Base-by-base conservation (phyloP, 2,329 filamentous ascomycete species). In the Penicillium janthinellum region DNA sequence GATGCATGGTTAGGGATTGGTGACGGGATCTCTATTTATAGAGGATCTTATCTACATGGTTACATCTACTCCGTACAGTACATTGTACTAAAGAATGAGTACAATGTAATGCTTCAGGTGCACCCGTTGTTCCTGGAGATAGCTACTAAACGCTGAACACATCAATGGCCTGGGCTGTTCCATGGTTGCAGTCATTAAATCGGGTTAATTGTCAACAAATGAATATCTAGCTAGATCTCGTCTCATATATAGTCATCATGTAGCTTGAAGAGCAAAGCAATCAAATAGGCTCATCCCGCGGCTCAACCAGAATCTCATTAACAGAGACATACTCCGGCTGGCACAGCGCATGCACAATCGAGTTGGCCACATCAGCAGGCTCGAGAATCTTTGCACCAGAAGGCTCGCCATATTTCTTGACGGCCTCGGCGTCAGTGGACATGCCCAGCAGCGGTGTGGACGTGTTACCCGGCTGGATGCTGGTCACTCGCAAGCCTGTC, bases 281-380 rank as follows among this genome's bases (percentile, higher is more conserved):
- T 56, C 31, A 56, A 50, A 52, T 50, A 44, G 38, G 89, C 78
- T 91, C 89, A 66, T 91, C 89, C 48, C 89, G 79, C 14, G 89
- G 89, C 79, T 92, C 89, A 71, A 94, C 90, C 73, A 94, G 73
- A 4, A 94, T 83, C 79, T 94, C 90, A 65, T 94, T 94, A 1
- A 94, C 88, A 42, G 89, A 85, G 45, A 93, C 90, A 76, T 93
- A 88, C 56, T 84, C 81, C 0, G 90, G 90, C 79, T 92, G 89
- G 61, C 84, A 84, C 17, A 94, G 78, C 1, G 90, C 90, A 74
- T 88, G 92, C 4, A 92, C 81, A 69, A 94, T 91, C 11, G 88
- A 84, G 11, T 80, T 82, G 0, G 90, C 90, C 14, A 93, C 87
- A 73, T 94, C 90, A 51, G 87, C 84, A 0, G 90, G 81, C 64